Percentiles rank a stretch among this genome's conserved stretches.
These are phyloP conservation scores for Maudiozyma bulderi DNA, from an alignment of 805 yeast species.

Conservation along the genomic window DNA sequence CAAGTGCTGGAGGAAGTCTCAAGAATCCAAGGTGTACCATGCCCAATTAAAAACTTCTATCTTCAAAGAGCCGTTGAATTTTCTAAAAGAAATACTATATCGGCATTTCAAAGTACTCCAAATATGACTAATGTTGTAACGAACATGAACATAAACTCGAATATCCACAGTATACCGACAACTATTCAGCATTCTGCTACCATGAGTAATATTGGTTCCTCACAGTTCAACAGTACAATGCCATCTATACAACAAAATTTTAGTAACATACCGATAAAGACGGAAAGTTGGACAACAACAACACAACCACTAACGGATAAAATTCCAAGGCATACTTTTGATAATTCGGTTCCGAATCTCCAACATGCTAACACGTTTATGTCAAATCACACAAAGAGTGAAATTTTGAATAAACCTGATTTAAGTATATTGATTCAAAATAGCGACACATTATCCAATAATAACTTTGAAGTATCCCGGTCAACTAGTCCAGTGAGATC, in stretches of 20 bases:
- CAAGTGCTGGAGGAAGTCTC: constrained; percentile 66
- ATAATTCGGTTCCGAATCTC: background rate
- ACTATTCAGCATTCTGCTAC: no score
- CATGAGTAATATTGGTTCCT: no score
- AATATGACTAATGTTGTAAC: background rate
- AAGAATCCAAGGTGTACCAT: constrained; percentile 45
- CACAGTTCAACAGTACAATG: no score
- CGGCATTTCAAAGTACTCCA: background rate
- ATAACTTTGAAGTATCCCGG: constrained; percentile 6
- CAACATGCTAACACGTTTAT: background rate
- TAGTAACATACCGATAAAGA: no score
- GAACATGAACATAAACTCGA: no score
- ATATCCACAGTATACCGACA: no score
- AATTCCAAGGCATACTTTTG: background rate
- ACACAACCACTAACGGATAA: no score
- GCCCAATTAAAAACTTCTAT: constrained; percentile 34
- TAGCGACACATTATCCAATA: background rate
- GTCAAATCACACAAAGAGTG: background rate
- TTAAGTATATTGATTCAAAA: background rate
- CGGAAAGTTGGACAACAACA: no score
- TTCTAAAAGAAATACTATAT: background rate
- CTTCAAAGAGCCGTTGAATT: constrained; percentile 17
- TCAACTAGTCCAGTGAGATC: background rate
- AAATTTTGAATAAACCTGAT: background rate
- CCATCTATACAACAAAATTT: no score